A percentile compares a stretch with the other conserved stretches of the same genome.
Conservation (phyloP, 192 early-diverging fungal species). For the Mycoemilia scoparia region DNA sequence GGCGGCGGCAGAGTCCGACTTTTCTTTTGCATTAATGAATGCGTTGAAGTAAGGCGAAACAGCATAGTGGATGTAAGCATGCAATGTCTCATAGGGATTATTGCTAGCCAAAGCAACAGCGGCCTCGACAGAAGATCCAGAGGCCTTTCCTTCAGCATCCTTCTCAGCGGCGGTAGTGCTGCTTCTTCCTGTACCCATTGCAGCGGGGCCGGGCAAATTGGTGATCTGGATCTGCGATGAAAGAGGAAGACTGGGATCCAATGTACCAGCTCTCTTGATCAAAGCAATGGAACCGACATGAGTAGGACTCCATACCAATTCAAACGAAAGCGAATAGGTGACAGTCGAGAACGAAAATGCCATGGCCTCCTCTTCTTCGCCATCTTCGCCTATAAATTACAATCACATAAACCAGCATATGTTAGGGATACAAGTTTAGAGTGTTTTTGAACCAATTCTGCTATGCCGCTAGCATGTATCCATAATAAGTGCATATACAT, state of each 20-base stretch:
- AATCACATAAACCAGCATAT: too few species aligned
- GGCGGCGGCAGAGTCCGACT: conserved; percentile 20
- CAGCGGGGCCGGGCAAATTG: conserved; percentile 64
- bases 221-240: conserved; percentile 75
- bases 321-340: conserved; percentile 44
- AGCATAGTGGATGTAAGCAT: conserved; percentile 81
- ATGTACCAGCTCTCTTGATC: conserved; percentile 52
- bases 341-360: conserved; percentile 4
- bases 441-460: too few species aligned
- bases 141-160: neutral
- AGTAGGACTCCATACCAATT: conserved; percentile 51
- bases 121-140: neutral
- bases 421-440: too few species aligned
- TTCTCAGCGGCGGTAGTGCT: neutral
- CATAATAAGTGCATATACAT: too few species aligned
- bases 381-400: conserved; percentile 1
- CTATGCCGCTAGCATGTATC: too few species aligned
- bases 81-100: conserved; percentile 74
- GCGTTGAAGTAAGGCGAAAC: conserved; percentile 95
- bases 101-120: conserved; percentile 10
- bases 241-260: conserved; percentile 55
- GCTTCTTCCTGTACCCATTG: neutral
- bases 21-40: conserved; percentile 55
- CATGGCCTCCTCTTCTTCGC: conserved; percentile 3
- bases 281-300: conserved; percentile 59